These are phyloP conservation scores for Gaertneriomyces sp. DNA, from an alignment of 192 early-diverging fungal genomes.

Conservation along the genomic window DNA sequence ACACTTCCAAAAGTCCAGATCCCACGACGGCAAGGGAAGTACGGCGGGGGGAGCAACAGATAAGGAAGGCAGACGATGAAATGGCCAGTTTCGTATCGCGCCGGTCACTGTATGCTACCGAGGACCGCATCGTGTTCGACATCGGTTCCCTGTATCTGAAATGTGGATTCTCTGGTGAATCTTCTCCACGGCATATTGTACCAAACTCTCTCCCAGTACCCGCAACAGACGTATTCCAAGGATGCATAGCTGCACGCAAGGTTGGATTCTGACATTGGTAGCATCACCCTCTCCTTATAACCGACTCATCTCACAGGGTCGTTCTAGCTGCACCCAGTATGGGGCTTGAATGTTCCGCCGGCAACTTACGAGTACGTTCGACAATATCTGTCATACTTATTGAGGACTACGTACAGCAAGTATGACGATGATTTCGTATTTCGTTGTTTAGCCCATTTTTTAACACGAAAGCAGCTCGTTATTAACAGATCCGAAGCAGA, in stretches of 20 bases:
- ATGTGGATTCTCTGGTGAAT: slow-evolving; percentile 83
- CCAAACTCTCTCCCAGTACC: slow-evolving; percentile 43
- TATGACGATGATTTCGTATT: no score
- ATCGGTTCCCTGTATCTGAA: slow-evolving; percentile 77
- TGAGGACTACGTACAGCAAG: no score
- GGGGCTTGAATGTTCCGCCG: slow-evolving; percentile 1
- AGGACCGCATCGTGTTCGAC: slow-evolving; percentile 85
- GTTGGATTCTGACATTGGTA: not conserved
- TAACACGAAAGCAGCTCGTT: slow-evolving; percentile 45
- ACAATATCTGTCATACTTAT: no score
- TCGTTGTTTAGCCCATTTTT: not conserved
- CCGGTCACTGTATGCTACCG: slow-evolving; percentile 67
- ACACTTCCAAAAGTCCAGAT: no score
- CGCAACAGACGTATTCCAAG: slow-evolving; percentile 28
- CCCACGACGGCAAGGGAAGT: no score
- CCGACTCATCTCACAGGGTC: no score
- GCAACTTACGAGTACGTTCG: not conserved
- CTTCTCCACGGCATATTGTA: slow-evolving; percentile 67
- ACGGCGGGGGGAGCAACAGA: no score
- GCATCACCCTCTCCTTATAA: no score
- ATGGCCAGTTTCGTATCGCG: slow-evolving; percentile 28
- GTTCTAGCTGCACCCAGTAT: slow-evolving; percentile 18
- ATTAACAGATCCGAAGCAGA: slow-evolving; percentile 75
- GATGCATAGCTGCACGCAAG: slow-evolving; percentile 30
- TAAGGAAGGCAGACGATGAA: no score